phyloP scores from a whole-genome alignment of 805 yeast species.

The Naumovozyma castellii region DNA sequence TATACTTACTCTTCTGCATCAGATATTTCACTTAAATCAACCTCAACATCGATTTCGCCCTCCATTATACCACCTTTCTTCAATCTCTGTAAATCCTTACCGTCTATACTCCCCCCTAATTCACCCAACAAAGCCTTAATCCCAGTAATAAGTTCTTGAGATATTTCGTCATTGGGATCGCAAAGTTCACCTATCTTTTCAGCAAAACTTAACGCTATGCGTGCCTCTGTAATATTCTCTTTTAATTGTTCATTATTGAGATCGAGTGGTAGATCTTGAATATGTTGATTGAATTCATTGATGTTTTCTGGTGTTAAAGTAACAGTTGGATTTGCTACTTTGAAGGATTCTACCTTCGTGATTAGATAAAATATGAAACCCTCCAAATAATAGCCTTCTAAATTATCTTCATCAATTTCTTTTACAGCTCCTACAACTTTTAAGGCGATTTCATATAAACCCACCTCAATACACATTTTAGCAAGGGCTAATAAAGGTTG shows the following conservation, averaged over 20 bases:
- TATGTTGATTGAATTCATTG: constrained; percentile 27
- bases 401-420: constrained; percentile 74
- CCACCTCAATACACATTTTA: constrained; percentile 71
- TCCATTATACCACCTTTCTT: constrained; percentile 33
- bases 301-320: constrained; percentile 22
- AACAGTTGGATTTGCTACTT: constrained; percentile 13
- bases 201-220: constrained; percentile 33
- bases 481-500: constrained; percentile 68
- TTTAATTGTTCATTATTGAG: constrained; percentile 27
- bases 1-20: constrained; percentile 3
- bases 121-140: constrained; percentile 40
- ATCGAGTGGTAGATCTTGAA: constrained; percentile 32
- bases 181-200: constrained; percentile 38
- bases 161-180: constrained; percentile 37
- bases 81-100: constrained; percentile 24
- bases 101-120: constrained; percentile 55
- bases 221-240: constrained; percentile 27
- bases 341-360: constrained; percentile 29
- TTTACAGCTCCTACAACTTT: constrained; percentile 57
- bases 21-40: constrained; percentile 13
- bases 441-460: constrained; percentile 54
- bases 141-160: constrained; percentile 50
- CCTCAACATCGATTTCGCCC: constrained; percentile 28
- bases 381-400: constrained; percentile 76
- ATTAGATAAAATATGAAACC: constrained; percentile 60